Conservation (phyloP, 306 rosid genomes). For the Adenanthera pavonina region DNA sequence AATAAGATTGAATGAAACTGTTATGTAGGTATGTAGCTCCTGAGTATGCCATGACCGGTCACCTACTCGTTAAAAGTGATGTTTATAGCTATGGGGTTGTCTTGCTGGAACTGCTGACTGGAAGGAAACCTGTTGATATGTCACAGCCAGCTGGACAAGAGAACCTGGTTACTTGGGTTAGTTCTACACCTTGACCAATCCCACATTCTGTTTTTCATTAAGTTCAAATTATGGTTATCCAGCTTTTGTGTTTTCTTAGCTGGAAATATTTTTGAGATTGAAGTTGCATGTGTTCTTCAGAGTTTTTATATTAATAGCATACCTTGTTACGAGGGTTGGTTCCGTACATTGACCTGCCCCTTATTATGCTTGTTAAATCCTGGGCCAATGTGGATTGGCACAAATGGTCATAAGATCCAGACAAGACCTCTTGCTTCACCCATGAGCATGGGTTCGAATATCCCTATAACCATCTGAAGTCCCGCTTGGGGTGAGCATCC, state of each 20-base stretch:
- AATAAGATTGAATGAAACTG: slow-evolving; percentile 43
- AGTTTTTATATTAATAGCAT: slow-evolving; percentile 34
- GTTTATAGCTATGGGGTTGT: slow-evolving; percentile 98
- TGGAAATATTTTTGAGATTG: neutral
- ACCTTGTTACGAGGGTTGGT: slow-evolving; percentile 66
- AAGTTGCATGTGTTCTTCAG: neutral
- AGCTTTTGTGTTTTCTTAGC: neutral
- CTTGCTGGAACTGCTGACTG: slow-evolving; percentile 85
- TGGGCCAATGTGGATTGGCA: too few species aligned
- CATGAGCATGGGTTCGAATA: too few species aligned
- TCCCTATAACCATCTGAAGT: too few species aligned
- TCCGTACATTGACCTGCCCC: slow-evolving; percentile 9
- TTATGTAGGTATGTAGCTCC: slow-evolving; percentile 93
- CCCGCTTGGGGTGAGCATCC: too few species aligned
- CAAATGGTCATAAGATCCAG: too few species aligned
- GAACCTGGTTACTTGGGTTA: slow-evolving; percentile 96
- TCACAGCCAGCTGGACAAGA: slow-evolving; percentile 94
- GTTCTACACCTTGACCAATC: slow-evolving; percentile 44
- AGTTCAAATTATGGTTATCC: slow-evolving; percentile 27
- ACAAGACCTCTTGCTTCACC: too few species aligned
- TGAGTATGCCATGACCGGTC: slow-evolving; percentile 98
- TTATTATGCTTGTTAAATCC: neutral
- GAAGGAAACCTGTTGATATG: slow-evolving; percentile 98
- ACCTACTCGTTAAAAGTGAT: slow-evolving; percentile 91
- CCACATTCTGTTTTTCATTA: slow-evolving; percentile 14